Percentiles rank a stretch among this genome's conserved stretches.
phyloP scores from a whole-genome alignment of 192 early-diverging fungal genomes.

The Haplosporangium gracile region DNA sequence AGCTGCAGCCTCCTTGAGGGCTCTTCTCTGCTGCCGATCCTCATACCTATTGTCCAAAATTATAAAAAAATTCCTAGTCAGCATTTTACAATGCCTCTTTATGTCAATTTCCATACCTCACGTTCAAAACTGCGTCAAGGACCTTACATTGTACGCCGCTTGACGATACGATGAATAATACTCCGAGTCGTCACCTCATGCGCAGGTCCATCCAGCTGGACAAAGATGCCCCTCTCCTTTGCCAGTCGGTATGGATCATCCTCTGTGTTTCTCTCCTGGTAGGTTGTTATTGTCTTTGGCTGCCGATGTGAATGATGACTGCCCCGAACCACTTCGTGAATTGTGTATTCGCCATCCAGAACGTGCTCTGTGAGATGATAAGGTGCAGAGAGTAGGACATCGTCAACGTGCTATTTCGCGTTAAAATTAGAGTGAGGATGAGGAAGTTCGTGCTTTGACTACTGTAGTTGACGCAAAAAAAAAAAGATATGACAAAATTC shows the following conservation, averaged over 20 bases:
- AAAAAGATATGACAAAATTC: too few species aligned
- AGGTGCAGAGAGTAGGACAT: conserved; percentile 90
- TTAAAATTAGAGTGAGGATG: not conserved
- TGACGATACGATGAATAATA: conserved; percentile 88
- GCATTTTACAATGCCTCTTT: too few species aligned
- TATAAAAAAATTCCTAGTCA: not conserved
- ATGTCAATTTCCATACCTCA: not conserved
- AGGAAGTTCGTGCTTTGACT: not conserved
- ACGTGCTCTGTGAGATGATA: conserved; percentile 85
- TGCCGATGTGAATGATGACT: conserved; percentile 66
- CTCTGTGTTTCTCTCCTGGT: not conserved
- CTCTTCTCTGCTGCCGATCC: conserved; percentile 77
- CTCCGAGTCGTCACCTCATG: conserved; percentile 82
- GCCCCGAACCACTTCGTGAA: conserved; percentile 81
- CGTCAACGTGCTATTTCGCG: conserved; percentile 80
- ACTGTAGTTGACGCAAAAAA: not conserved
- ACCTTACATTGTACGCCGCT: conserved; percentile 79
- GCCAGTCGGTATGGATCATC: conserved; percentile 86
- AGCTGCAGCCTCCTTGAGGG: conserved; percentile 15
- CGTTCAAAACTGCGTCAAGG: not conserved
- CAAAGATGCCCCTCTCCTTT: conserved; percentile 82
- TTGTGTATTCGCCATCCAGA: conserved; percentile 81
- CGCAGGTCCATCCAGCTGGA: conserved; percentile 76
- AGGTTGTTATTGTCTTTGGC: conserved; percentile 60
- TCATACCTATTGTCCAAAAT: conserved; percentile 60